phyloP scores from a whole-genome alignment of 768 basidiomycete genomes.

The Lentinus tigrinus region DNA sequence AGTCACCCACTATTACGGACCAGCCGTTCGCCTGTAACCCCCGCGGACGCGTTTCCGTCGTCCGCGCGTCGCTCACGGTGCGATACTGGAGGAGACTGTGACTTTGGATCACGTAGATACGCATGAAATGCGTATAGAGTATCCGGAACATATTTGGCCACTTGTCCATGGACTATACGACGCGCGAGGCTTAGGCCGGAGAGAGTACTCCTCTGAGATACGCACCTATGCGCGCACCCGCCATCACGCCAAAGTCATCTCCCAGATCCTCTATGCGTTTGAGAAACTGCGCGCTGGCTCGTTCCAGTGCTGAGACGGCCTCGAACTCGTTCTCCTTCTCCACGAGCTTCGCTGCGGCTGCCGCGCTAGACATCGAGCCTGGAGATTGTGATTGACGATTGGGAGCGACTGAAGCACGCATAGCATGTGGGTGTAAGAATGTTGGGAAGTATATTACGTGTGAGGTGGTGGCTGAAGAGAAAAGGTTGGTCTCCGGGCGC shows the following conservation, averaged over 20 bases:
- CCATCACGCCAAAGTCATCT: slow-evolving; percentile 76
- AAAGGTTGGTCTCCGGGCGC: too few relatives aligned
- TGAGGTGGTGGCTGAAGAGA: too few relatives aligned
- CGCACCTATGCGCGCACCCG: slow-evolving; percentile 69
- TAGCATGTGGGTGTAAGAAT: slow-evolving; percentile 17
- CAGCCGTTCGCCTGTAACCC: slow-evolving; percentile 51
- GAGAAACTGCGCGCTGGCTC: slow-evolving; percentile 59
- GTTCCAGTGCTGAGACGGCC: slow-evolving; percentile 70
- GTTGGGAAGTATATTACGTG: too few relatives aligned
- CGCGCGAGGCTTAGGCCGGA: not conserved
- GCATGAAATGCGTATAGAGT: slow-evolving; percentile 45
- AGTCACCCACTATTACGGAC: too few relatives aligned
- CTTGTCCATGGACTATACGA: slow-evolving; percentile 62
- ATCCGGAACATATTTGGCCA: slow-evolving; percentile 86
- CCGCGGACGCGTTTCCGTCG: slow-evolving; percentile 22
- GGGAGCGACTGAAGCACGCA: slow-evolving; percentile 58
- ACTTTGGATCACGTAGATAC: not conserved
- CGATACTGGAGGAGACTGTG: slow-evolving; percentile 41
- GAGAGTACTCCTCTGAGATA: not conserved
- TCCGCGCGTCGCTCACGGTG: slow-evolving; percentile 40
- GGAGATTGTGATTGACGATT: slow-evolving; percentile 49
- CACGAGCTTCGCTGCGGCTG: slow-evolving; percentile 51
- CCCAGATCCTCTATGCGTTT: slow-evolving; percentile 67
- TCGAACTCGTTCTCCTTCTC: slow-evolving; percentile 85
- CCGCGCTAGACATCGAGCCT: slow-evolving; percentile 43